A percentile compares a stretch with the other conserved stretches of the same genome.
Evolutionary conservation across 2,329 filamentous ascomycete genomes (phyloP).

Genomic region (Corinectria fuckeliana): DNA sequence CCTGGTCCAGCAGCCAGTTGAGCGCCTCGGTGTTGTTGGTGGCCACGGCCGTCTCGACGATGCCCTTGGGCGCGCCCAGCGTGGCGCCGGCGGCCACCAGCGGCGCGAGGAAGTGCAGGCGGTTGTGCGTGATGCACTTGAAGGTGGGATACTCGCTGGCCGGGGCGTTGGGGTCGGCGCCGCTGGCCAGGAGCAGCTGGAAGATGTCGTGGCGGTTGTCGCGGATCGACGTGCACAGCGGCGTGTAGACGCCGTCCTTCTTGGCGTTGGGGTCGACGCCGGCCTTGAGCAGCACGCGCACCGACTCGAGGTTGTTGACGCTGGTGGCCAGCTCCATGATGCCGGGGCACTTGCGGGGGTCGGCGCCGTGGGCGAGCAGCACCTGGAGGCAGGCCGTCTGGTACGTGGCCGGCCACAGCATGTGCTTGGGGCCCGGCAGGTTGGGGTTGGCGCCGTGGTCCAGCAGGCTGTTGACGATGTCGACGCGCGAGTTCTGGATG

Average conservation of each 20-base stretch:
- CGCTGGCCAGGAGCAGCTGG: constrained; percentile 60
- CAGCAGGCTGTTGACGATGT: constrained; percentile 58
- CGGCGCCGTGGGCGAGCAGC: constrained; percentile 65
- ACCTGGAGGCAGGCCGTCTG: constrained; percentile 64
- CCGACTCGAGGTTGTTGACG: constrained; percentile 68
- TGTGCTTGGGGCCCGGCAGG: constrained; percentile 71
- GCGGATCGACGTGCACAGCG: constrained; percentile 71
- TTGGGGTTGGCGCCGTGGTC: constrained; percentile 71
- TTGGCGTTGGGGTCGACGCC: constrained; percentile 67
- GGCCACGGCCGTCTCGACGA: constrained; percentile 68
- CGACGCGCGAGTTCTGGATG: constrained; percentile 61
- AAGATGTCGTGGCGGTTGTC: constrained; percentile 70
- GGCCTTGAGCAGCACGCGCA: constrained; percentile 62
- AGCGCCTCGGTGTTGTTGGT: constrained; percentile 67
- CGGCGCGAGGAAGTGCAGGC: constrained; percentile 64
- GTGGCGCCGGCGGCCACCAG: constrained; percentile 67
- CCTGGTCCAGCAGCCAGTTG: constrained; percentile 65
- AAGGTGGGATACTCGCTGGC: constrained; percentile 70
- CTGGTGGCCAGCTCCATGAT: constrained; percentile 69
- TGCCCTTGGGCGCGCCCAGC: constrained; percentile 65
- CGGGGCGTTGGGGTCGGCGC: constrained; percentile 67
- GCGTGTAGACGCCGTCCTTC: constrained; percentile 72
- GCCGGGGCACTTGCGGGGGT: constrained; percentile 64
- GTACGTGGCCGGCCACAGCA: constrained; percentile 70
- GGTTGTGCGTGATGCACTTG: constrained; percentile 72